Base-by-base conservation (phyloP, 225 moss, liverwort and hornwort genomes). In the Physcomitrium patens region DNA sequence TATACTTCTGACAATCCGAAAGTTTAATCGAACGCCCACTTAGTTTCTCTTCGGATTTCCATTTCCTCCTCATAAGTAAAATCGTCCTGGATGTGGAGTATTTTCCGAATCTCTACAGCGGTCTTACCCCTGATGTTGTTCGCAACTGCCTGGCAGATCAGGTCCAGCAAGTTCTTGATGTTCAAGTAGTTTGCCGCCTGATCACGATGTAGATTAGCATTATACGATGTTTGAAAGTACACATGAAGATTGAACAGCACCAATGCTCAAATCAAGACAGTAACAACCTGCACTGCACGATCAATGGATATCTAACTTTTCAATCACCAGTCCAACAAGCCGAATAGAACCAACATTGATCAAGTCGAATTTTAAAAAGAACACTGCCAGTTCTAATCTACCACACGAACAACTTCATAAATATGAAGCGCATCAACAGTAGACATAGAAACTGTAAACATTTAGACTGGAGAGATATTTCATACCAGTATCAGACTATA, bases 121-220 rank as follows among this genome's bases (percentile, higher is more conserved):
- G 76, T 61, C 16, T 69, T 69, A 15, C 61, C 52, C 59, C 76
- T 81, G 1, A 81, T 76, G 76, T 71, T 81, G 71, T 76, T 71
- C 3, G 81, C 81, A 0, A 81, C 76, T 3, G 81, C 74, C 57
- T 75, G 75, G 23, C 69, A 80, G 31, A 69, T 70, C 8, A 80
- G 64, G 16, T 80, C 76, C 47, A 80, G 51, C 57, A 76, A 65
- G 47, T 65, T 80, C 80, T 76, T 80, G 58, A 70, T 76, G 76
- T 81, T 77, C 54, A 81, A 70, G 12, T 77, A 81, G 41, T 81
- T 77, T 20, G 76, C 72, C 8, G 81, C 80, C 76, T 80, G 71
- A 41, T 0, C 4, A 76, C 10, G 67, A 64, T 59, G 7, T 7
- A 60, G 2, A 23, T 37, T 37, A 37, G 44, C 0, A 49, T 0